Percentiles rank a stretch among this genome's conserved stretches.
These are phyloP conservation scores for Plenodomus tracheiphilus DNA, from an alignment of 2,329 filamentous ascomycete species.

Conservation along the genomic window DNA sequence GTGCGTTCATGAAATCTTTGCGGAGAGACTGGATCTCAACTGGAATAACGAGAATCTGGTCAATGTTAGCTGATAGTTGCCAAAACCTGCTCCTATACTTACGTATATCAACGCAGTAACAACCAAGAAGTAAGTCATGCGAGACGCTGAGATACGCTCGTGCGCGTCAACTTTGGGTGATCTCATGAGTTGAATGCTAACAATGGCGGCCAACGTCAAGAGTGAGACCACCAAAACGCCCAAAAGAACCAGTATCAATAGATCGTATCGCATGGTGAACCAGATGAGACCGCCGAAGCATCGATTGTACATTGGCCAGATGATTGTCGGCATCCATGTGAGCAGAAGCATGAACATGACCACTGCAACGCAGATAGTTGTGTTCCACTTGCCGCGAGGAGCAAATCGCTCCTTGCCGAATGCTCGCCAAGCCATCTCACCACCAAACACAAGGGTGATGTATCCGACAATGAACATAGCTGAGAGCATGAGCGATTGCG, in stretches of 20 bases:
- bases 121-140: slow-evolving; percentile 70
- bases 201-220: slow-evolving; percentile 54
- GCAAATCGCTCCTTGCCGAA: slow-evolving; percentile 61
- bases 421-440: slow-evolving; percentile 63
- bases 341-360: slow-evolving; percentile 57
- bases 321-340: slow-evolving; percentile 63
- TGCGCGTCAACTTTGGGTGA: slow-evolving; percentile 59
- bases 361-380: slow-evolving; percentile 59
- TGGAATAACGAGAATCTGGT: slow-evolving; percentile 62
- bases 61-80: slow-evolving; percentile 4
- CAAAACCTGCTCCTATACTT: slow-evolving; percentile 43
- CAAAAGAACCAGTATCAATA: slow-evolving; percentile 60
- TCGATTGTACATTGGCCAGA: slow-evolving; percentile 59
- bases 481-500: slow-evolving; percentile 38
- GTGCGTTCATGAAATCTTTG: slow-evolving; percentile 45
- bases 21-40: slow-evolving; percentile 62
- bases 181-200: slow-evolving; percentile 62
- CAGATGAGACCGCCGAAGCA: slow-evolving; percentile 71
- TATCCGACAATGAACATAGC: slow-evolving; percentile 69
- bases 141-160: slow-evolving; percentile 66
- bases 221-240: slow-evolving; percentile 56
- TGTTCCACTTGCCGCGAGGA: slow-evolving; percentile 62
- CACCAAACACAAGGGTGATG: slow-evolving; percentile 66
- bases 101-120: slow-evolving; percentile 60
- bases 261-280: slow-evolving; percentile 66